A percentile compares a stretch with the other conserved stretches of the same genome.
These are phyloP conservation scores for Suillus ampliporus DNA, from an alignment of 768 basidiomycete species.

Conservation along the genomic window DNA sequence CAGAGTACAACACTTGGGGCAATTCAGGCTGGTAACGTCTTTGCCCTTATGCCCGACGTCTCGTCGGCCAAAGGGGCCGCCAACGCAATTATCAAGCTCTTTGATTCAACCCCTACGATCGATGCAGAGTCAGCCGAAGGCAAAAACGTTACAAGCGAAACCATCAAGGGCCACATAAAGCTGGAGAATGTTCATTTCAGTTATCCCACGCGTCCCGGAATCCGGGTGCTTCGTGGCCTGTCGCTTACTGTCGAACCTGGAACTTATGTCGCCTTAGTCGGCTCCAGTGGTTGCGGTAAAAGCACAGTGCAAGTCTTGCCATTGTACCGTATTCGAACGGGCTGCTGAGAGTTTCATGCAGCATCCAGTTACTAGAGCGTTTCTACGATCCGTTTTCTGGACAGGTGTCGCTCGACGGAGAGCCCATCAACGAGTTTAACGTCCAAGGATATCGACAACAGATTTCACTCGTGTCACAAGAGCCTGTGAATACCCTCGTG, in stretches of 20 bases:
- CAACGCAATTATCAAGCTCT: constrained; percentile 71
- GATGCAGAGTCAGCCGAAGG: constrained; percentile 79
- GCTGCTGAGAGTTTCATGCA: constrained; percentile 29
- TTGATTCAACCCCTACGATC: constrained; percentile 78
- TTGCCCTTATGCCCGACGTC: constrained; percentile 86
- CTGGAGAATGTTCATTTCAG: constrained; percentile 87
- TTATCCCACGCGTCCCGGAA: constrained; percentile 86
- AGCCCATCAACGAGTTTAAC: constrained; percentile 77
- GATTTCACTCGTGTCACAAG: constrained; percentile 90
- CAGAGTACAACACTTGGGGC: constrained; percentile 78
- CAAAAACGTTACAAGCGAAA: constrained; percentile 51
- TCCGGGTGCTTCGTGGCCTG: constrained; percentile 82
- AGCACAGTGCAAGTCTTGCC: constrained; percentile 66
- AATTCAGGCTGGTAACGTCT: constrained; percentile 87
- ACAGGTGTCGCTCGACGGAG: constrained; percentile 72
- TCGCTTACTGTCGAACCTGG: constrained; percentile 74
- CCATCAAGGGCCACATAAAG: constrained; percentile 67
- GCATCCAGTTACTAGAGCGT: constrained; percentile 83
- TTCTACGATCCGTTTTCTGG: constrained; percentile 86
- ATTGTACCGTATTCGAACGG: background rate
- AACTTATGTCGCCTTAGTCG: constrained; percentile 82
- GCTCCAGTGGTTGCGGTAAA: constrained; percentile 82
- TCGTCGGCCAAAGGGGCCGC: constrained; percentile 84
- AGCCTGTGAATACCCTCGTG: constrained; percentile 49
- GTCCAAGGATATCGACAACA: constrained; percentile 88